phyloP scores from a whole-genome alignment of 495 filamentous ascomycete species.

The Penicillium fimorum region DNA sequence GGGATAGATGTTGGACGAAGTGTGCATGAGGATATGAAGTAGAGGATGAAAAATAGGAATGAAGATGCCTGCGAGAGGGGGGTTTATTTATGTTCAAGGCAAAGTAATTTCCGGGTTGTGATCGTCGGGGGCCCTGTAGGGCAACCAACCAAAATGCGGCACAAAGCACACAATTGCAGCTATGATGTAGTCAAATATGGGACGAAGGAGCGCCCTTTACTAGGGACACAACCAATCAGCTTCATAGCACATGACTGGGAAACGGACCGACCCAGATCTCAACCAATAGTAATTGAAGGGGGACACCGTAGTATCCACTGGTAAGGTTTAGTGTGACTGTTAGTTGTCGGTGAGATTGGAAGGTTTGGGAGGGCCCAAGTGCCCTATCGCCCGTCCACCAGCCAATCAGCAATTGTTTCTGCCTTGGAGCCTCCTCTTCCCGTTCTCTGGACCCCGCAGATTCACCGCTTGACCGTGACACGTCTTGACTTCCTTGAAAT shows the following conservation, averaged over 20 bases:
- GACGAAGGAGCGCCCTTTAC: neutral
- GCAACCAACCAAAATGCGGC: conserved; percentile 28
- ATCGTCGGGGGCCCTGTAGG: conserved; percentile 23
- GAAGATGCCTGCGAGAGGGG: neutral
- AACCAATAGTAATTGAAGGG: neutral
- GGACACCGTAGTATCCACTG: neutral
- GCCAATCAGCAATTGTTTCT: conserved; percentile 4
- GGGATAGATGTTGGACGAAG: conserved; percentile 20
- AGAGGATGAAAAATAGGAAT: neutral
- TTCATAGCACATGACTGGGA: neutral
- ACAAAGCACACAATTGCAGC: neutral
- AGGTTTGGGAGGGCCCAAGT: neutral
- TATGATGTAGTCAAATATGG: conserved; percentile 3
- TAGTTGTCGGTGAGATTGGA: conserved; percentile 6
- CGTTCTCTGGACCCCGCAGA: conserved; percentile 3
- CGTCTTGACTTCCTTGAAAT: neutral
- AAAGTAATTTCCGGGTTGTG: conserved; percentile 3
- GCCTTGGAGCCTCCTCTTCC: conserved; percentile 9
- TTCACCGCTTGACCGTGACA: conserved; percentile 10
- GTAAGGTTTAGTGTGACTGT: conserved; percentile 4
- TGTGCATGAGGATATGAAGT: conserved; percentile 18
- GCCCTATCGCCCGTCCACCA: conserved; percentile 2
- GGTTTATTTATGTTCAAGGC: conserved; percentile 18
- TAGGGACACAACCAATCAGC: neutral
- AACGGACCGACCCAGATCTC: no score